Conservation (phyloP, 176 grass and related monocot genomes). For the Rhynchospora tenuis region DNA sequence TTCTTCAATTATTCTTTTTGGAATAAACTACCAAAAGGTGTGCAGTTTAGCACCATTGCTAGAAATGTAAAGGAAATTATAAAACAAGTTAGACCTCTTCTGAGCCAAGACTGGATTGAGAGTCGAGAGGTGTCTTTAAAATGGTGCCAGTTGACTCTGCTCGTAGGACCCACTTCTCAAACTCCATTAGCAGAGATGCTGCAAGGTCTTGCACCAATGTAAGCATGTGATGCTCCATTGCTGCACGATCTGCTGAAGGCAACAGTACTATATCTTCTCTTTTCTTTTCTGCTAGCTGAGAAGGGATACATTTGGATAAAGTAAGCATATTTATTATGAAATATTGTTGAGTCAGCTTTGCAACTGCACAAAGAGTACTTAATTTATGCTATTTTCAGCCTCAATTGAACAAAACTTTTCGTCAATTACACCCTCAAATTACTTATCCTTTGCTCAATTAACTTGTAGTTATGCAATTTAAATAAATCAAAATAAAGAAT, state of each 20-base stretch:
- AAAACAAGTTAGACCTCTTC: conserved; percentile 76
- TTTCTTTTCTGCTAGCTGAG: conserved; percentile 66
- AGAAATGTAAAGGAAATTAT: not conserved
- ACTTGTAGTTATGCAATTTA: not conserved
- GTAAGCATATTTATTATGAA: conserved; percentile 1
- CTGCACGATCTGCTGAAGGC: conserved; percentile 71
- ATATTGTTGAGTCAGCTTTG: not conserved
- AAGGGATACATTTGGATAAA: not conserved
- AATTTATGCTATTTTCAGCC: not conserved
- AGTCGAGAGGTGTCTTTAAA: conserved; percentile 98
- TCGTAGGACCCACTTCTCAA: conserved; percentile 98
- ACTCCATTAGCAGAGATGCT: conserved; percentile 93
- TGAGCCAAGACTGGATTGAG: conserved; percentile 98
- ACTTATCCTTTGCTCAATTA: not conserved
- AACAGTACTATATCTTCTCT: conserved; percentile 80
- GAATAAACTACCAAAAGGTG: not conserved
- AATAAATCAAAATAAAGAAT: not conserved
- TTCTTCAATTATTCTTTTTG: not conserved
- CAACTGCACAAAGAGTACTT: not conserved
- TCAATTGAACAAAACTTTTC: not conserved
- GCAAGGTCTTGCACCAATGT: conserved; percentile 97
- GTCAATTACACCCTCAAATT: not conserved
- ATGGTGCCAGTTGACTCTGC: conserved; percentile 96
- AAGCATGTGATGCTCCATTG: conserved; percentile 91
- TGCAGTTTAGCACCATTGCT: not conserved